Evolutionary conservation across 768 basidiomycete genomes (phyloP).

Genomic region (Auricularia heimuer): DNA sequence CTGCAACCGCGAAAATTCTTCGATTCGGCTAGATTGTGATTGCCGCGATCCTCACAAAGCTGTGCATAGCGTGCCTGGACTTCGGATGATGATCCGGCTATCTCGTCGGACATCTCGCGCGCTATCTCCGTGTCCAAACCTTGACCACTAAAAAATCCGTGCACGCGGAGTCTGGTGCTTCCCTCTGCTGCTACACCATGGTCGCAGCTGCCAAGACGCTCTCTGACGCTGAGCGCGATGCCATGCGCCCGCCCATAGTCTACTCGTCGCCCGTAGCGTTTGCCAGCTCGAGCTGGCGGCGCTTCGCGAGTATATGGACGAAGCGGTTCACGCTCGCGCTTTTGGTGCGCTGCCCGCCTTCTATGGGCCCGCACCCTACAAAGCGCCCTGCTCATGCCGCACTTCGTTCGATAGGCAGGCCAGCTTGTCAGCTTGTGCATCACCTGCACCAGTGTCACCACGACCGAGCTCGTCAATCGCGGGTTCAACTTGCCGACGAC

Average conservation of each 20-base stretch:
- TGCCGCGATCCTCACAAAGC: too few relatives aligned
- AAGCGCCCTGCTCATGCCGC: neutral
- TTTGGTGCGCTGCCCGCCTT: conserved; percentile 21
- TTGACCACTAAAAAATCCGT: neutral
- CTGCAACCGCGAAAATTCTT: too few relatives aligned
- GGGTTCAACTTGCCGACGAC: conserved; percentile 72
- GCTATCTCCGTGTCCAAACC: neutral
- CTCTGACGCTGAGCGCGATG: neutral
- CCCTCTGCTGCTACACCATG: neutral
- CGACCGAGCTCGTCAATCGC: conserved; percentile 60
- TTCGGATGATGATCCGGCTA: too few relatives aligned
- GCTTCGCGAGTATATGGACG: conserved; percentile 75
- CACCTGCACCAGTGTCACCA: conserved; percentile 81
- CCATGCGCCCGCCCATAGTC: conserved; percentile 48
- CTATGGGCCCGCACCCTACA: neutral
- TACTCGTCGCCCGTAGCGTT: conserved; percentile 55
- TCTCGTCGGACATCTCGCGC: too few relatives aligned
- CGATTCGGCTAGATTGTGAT: too few relatives aligned
- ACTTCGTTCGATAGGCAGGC: conserved; percentile 34
- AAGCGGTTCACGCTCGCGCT: conserved; percentile 58
- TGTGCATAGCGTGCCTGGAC: too few relatives aligned
- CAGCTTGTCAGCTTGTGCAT: conserved; percentile 83
- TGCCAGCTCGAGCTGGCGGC: conserved; percentile 33
- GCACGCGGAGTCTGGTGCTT: neutral
- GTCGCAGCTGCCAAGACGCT: neutral